These are phyloP conservation scores for Globisporangium mamillatum DNA, from an alignment of 352 stramenopile genomes.

Conservation along the genomic window DNA sequence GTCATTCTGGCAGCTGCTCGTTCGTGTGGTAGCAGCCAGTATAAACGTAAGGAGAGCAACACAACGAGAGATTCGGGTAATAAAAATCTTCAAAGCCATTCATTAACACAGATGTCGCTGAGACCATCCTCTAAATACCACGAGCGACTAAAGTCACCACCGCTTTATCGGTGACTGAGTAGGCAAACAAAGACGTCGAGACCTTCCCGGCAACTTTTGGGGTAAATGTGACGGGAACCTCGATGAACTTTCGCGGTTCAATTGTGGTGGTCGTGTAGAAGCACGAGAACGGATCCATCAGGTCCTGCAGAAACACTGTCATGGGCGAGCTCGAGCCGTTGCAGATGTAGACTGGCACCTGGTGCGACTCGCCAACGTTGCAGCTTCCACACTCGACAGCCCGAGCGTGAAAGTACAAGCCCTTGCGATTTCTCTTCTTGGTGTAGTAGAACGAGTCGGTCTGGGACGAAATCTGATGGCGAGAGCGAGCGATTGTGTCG, in stretches of 20 bases:
- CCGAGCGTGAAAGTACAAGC: slow-evolving; percentile 80
- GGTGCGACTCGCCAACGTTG: slow-evolving; percentile 65
- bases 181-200: slow-evolving; percentile 77
- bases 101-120: slow-evolving; percentile 2
- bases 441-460: slow-evolving; percentile 87
- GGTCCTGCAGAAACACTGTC: slow-evolving; percentile 80
- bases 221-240: slow-evolving; percentile 72
- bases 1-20: neutral
- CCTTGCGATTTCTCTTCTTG: slow-evolving; percentile 66
- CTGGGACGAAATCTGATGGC: slow-evolving; percentile 65
- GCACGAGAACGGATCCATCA: slow-evolving; percentile 77
- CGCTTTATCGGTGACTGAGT: slow-evolving; percentile 76
- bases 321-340: slow-evolving; percentile 78
- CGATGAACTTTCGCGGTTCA: slow-evolving; percentile 82
- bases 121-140: slow-evolving; percentile 35
- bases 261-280: slow-evolving; percentile 74
- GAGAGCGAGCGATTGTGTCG: slow-evolving; percentile 54
- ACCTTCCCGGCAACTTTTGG: slow-evolving; percentile 80
- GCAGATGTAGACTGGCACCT: slow-evolving; percentile 85
- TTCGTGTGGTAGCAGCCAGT: neutral
- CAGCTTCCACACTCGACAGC: slow-evolving; percentile 82
- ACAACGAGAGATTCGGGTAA: slow-evolving; percentile 5
- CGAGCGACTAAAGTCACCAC: slow-evolving; percentile 75
- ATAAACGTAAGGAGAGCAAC: slow-evolving; percentile 11
- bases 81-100: slow-evolving; percentile 11